phyloP scores from a whole-genome alignment of 257 asterid species.

The Lavandula angustifolia region DNA sequence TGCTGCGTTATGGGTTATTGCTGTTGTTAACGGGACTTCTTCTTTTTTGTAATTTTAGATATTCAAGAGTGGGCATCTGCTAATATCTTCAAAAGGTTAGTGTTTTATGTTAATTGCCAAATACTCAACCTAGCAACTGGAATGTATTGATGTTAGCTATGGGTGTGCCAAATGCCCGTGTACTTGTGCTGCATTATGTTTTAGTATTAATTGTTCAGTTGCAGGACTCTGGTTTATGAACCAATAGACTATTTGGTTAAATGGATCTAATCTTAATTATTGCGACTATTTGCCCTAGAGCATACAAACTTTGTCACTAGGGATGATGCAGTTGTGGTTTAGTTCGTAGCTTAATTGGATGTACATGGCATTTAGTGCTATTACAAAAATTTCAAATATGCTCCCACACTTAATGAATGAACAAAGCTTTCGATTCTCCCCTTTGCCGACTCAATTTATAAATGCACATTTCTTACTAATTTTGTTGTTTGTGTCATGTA shows the following conservation, averaged over 20 bases:
- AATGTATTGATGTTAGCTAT: conserved; percentile 3
- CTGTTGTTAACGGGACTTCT: conserved; percentile 24
- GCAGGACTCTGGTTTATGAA: neutral
- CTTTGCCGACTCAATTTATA: conserved; percentile 12
- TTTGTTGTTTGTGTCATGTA: conserved; percentile 17
- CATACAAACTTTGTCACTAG: neutral
- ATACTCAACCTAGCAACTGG: neutral
- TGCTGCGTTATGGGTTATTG: conserved; percentile 23
- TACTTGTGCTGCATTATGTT: conserved; percentile 7
- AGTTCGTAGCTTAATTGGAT: conserved; percentile 12
- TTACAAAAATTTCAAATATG: neutral
- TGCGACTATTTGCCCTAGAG: neutral
- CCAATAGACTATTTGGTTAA: neutral
- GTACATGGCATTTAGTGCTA: conserved; percentile 13
- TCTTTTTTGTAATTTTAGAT: conserved; percentile 53
- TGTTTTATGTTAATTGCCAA: conserved; percentile 25
- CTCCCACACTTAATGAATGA: conserved; percentile 13
- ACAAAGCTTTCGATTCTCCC: conserved; percentile 12
- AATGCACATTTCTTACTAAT: neutral
- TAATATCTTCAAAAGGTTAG: conserved; percentile 96
- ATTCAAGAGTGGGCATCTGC: conserved; percentile 97
- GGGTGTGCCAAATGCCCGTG: conserved; percentile 13
- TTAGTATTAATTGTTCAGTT: conserved; percentile 16
- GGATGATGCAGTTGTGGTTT: conserved; percentile 12
- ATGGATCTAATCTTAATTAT: neutral